These are phyloP conservation scores for Solanum boliviense DNA, from an alignment of 257 asterid genomes.

Conservation along the genomic window DNA sequence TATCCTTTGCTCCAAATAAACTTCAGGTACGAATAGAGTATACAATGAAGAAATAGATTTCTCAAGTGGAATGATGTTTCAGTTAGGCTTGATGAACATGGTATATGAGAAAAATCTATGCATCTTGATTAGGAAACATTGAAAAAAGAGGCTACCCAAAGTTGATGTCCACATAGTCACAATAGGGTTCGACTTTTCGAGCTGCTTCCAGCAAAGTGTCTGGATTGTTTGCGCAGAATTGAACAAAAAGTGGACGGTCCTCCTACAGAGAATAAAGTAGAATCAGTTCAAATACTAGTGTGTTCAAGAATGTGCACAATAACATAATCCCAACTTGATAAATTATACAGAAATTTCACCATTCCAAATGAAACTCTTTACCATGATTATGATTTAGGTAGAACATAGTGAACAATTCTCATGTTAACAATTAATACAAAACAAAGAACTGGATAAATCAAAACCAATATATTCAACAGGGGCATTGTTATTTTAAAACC, in stretches of 20 bases:
- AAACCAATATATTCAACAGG: not conserved
- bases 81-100: not conserved
- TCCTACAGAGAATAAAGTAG: slow-evolving; percentile 36
- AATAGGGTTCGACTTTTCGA: slow-evolving; percentile 63
- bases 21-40: not conserved
- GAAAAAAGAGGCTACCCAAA: slow-evolving; percentile 49
- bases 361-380: not conserved
- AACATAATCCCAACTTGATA: not conserved
- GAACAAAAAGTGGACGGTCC: slow-evolving; percentile 93
- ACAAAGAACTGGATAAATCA: not conserved
- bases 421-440: not conserved
- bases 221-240: slow-evolving; percentile 97
- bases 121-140: not conserved
- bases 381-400: not conserved
- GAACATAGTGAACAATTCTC: not conserved
- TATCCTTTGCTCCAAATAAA: not conserved
- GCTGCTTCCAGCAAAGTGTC: slow-evolving; percentile 79
- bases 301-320: not conserved
- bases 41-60: not conserved
- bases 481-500: not conserved
- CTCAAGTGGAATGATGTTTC: not conserved
- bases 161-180: slow-evolving; percentile 90
- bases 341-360: not conserved
- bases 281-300: not conserved
- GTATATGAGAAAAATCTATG: not conserved